A percentile compares a stretch with the other conserved stretches of the same genome.
phyloP scores from a whole-genome alignment of 768 basidiomycete species.

The Terana coerulea region DNA sequence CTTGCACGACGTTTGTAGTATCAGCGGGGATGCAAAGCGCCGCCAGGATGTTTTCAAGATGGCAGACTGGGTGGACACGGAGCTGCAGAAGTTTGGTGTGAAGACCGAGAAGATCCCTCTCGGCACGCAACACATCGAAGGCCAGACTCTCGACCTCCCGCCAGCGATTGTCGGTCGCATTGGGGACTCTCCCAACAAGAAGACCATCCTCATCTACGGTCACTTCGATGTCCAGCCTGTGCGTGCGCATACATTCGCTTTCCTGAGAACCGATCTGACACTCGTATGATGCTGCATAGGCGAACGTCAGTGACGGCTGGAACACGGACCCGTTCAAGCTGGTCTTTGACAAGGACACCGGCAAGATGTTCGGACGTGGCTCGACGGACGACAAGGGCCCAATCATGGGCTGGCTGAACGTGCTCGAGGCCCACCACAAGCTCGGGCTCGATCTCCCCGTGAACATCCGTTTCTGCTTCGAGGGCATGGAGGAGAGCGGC shows the following conservation, averaged over 20 bases:
- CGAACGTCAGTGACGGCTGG: slow-evolving; percentile 72
- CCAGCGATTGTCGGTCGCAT: slow-evolving; percentile 80
- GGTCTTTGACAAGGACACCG: slow-evolving; percentile 40
- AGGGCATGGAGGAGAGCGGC: slow-evolving; percentile 96
- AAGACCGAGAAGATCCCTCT: slow-evolving; percentile 71
- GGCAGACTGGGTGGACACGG: slow-evolving; percentile 74
- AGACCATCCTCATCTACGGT: slow-evolving; percentile 90
- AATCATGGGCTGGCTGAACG: slow-evolving; percentile 85
- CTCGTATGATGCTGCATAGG: slow-evolving; percentile 25
- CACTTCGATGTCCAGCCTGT: slow-evolving; percentile 97
- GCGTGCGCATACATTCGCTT: slow-evolving; percentile 22
- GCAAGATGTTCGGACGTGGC: slow-evolving; percentile 78
- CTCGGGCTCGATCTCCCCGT: slow-evolving; percentile 72
- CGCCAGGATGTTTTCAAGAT: slow-evolving; percentile 80
- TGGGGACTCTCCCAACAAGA: slow-evolving; percentile 85
- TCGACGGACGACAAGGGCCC: slow-evolving; percentile 91
- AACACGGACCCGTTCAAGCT: slow-evolving; percentile 79
- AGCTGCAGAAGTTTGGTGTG: slow-evolving; percentile 77
- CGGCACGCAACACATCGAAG: slow-evolving; percentile 72
- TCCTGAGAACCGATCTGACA: neutral
- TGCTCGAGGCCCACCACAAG: slow-evolving; percentile 76
- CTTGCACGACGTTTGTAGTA: slow-evolving; percentile 28
- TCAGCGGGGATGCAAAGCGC: slow-evolving; percentile 66
- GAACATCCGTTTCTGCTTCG: slow-evolving; percentile 87
- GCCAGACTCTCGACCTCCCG: slow-evolving; percentile 69